phyloP scores from a whole-genome alignment of 1,284 basidiomycete genomes.

The Tremellales sp. region DNA sequence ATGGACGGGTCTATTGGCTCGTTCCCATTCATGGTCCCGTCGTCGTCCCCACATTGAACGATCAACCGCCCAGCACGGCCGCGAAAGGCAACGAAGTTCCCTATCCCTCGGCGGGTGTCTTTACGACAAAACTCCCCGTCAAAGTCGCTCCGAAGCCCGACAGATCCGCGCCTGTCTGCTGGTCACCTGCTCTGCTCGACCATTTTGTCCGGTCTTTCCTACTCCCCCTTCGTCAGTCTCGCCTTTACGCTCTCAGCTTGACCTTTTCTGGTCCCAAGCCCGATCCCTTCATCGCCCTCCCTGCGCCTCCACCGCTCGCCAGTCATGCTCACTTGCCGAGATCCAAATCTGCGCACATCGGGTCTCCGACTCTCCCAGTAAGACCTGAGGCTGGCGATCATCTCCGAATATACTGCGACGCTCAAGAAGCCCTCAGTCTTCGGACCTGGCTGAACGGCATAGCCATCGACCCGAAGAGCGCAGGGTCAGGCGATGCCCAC shows the following conservation, averaged over 20 bases:
- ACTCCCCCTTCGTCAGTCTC: slow-evolving; percentile 17
- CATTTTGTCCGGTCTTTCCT: slow-evolving; percentile 18
- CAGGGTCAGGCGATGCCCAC: neutral
- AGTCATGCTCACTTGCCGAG: slow-evolving; percentile 6
- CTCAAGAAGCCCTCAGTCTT: slow-evolving; percentile 24
- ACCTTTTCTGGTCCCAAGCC: slow-evolving; percentile 33
- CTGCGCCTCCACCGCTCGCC: slow-evolving; percentile 4
- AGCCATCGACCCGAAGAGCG: slow-evolving; percentile 7
- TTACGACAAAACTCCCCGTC: neutral
- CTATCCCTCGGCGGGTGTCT: neutral
- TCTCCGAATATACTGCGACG: slow-evolving; percentile 35
- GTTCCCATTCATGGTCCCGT: slow-evolving; percentile 39
- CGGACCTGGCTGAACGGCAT: slow-evolving; percentile 33
- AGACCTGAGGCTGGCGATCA: slow-evolving; percentile 38
- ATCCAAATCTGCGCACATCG: neutral
- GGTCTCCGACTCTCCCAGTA: slow-evolving; percentile 4
- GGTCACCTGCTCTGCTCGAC: slow-evolving; percentile 21
- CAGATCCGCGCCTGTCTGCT: slow-evolving; percentile 14
- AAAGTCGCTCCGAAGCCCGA: neutral
- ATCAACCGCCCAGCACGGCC: slow-evolving; percentile 1
- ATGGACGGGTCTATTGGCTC: slow-evolving; percentile 32
- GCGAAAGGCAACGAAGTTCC: neutral
- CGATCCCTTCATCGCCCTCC: slow-evolving; percentile 29
- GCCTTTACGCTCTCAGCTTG: slow-evolving; percentile 6
- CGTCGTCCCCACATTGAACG: slow-evolving; percentile 18